Evolutionary conservation across 2,329 filamentous ascomycete genomes (phyloP).

Genomic region (Penicillium nordicum): DNA sequence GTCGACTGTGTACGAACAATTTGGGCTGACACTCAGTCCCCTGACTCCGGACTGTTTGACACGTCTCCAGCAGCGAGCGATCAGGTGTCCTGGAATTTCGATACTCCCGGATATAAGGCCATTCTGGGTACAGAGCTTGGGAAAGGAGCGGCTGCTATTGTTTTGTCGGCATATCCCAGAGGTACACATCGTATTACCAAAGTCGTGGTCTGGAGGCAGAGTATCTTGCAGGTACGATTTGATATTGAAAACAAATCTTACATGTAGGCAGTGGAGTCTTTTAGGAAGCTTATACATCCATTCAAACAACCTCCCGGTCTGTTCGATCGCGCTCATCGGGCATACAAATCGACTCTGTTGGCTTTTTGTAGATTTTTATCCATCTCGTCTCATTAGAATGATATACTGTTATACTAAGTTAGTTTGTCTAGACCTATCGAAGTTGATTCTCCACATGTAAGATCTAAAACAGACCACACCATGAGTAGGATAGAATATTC

Average conservation of each 20-base stretch:
- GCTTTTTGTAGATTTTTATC: too few species aligned
- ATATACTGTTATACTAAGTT: too few species aligned
- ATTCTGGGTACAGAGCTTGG: constrained; percentile 4
- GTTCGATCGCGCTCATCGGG: neutral
- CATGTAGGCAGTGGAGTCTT: neutral
- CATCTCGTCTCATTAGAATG: too few species aligned
- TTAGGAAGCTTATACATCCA: neutral
- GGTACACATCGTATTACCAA: neutral
- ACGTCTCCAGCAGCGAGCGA: neutral
- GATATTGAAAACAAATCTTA: neutral
- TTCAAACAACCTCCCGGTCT: too few species aligned
- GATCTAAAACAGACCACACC: too few species aligned
- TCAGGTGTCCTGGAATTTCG: neutral
- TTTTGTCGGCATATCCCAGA: neutral
- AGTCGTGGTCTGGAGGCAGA: neutral
- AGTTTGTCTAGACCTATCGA: too few species aligned
- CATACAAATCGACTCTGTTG: neutral
- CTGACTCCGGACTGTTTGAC: neutral
- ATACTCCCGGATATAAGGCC: neutral
- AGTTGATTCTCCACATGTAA: too few species aligned
- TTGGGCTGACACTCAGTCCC: neutral
- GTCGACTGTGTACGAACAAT: neutral
- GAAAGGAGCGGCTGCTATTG: neutral
- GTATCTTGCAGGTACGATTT: neutral
- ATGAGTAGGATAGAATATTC: too few species aligned